Evolutionary conservation across 257 asterid species (phyloP).

Genomic region (Leptodermis oblonga): DNA sequence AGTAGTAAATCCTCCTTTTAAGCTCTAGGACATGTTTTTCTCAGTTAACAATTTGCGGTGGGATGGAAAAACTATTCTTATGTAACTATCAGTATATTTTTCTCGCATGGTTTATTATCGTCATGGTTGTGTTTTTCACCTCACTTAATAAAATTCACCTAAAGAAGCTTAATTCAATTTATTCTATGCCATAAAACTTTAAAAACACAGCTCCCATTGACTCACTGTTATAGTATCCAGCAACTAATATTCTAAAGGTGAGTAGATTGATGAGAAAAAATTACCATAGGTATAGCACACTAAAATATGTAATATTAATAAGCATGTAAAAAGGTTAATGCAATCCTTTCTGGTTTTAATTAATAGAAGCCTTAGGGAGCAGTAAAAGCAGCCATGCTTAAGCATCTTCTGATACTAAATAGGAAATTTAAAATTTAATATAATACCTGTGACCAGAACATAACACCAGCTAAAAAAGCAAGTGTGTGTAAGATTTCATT

Average conservation of each 20-base stretch:
- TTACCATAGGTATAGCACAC: background rate
- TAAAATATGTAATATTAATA: background rate
- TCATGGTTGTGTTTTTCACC: slow-evolving; percentile 1
- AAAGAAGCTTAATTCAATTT: background rate
- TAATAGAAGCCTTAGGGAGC: background rate
- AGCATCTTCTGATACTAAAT: background rate
- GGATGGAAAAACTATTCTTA: background rate
- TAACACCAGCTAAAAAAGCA: slow-evolving; percentile 84
- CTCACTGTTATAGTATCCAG: background rate
- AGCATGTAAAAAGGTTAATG: background rate
- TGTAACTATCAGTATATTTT: background rate
- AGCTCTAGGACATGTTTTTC: background rate
- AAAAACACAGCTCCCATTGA: background rate
- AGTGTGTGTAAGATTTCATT: slow-evolving; percentile 84
- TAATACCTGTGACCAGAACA: slow-evolving; percentile 92
- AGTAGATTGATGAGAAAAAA: background rate
- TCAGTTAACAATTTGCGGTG: background rate
- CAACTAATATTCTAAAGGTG: background rate
- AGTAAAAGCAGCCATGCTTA: background rate
- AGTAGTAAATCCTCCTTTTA: background rate
- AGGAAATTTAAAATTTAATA: slow-evolving; percentile 1
- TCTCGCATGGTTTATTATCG: background rate
- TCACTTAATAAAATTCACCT: background rate
- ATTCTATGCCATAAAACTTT: too few relatives aligned
- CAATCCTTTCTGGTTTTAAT: background rate